A percentile compares a stretch with the other conserved stretches of the same genome.
Evolutionary conservation across 345 rosid genomes (phyloP).

Genomic region (Citrus unshiu): DNA sequence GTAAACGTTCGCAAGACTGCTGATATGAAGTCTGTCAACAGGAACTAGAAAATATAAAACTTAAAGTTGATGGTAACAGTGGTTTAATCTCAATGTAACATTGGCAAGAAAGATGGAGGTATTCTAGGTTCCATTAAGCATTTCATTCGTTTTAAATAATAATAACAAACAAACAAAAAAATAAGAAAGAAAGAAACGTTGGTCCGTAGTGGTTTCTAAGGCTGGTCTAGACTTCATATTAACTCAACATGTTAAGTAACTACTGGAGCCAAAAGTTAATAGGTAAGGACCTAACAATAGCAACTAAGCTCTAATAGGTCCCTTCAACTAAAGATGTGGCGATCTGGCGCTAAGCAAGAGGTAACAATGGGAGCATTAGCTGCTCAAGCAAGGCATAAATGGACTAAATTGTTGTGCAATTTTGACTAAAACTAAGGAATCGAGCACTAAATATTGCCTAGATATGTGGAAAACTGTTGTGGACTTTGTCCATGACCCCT

Average conservation of each 20-base stretch:
- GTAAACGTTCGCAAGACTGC: constrained; percentile 35
- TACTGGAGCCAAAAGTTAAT: not conserved
- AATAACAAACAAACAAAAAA: not conserved
- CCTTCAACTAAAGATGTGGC: not conserved
- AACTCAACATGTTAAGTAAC: not conserved
- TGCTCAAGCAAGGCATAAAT: too few species aligned
- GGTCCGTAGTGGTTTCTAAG: not conserved
- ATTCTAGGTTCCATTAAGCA: not conserved
- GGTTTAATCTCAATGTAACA: not conserved
- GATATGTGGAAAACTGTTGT: too few species aligned
- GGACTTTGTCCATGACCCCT: too few species aligned
- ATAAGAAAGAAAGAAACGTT: not conserved
- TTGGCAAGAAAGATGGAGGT: not conserved
- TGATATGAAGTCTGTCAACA: constrained; percentile 54
- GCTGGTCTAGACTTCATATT: not conserved
- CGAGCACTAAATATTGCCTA: too few species aligned
- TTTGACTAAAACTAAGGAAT: too few species aligned
- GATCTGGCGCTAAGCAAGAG: too few species aligned
- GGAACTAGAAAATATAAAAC: constrained; percentile 59
- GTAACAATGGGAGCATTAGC: too few species aligned
- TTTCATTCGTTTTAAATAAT: not conserved
- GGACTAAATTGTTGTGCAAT: too few species aligned
- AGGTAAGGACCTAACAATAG: too few species aligned
- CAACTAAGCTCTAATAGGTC: not conserved
- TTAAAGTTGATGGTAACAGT: constrained; percentile 28